These are phyloP conservation scores for Neurospora sp. DNA, from an alignment of 495 filamentous ascomycete genomes.

Conservation along the genomic window DNA sequence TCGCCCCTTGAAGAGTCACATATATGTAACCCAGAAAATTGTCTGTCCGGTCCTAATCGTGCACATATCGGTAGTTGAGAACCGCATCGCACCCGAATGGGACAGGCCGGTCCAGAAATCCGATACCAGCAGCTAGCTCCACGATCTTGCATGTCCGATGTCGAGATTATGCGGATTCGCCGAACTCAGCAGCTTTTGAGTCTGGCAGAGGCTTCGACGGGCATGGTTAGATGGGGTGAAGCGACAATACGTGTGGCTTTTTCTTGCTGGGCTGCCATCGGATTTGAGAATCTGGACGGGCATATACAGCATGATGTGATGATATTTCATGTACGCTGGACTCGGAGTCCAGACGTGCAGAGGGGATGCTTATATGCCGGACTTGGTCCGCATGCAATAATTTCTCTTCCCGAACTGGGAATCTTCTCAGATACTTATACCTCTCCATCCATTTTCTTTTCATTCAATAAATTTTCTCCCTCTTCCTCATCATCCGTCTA, in stretches of 20 bases:
- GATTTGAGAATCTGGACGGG: background rate
- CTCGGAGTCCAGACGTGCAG: background rate
- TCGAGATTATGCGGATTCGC: background rate
- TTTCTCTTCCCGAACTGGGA: background rate
- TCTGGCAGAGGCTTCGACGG: background rate
- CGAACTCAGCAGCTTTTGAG: background rate
- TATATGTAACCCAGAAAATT: background rate
- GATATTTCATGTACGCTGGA: background rate
- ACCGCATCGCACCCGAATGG: background rate
- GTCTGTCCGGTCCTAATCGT: background rate
- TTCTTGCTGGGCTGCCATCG: background rate
- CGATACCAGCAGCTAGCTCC: background rate
- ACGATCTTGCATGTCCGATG: background rate
- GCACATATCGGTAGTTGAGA: background rate
- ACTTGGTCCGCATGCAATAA: background rate
- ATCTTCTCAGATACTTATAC: background rate
- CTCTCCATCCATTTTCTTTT: background rate
- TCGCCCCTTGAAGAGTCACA: background rate
- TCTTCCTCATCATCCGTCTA: background rate
- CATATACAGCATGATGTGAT: background rate
- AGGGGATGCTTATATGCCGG: background rate
- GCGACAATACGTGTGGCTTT: background rate
- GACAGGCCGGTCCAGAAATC: background rate
- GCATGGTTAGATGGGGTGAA: background rate
- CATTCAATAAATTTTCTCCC: background rate